A percentile compares a stretch with the other conserved stretches of the same genome.
phyloP scores from a whole-genome alignment of 441 rosid genomes.

The Theobroma grandiflorum region DNA sequence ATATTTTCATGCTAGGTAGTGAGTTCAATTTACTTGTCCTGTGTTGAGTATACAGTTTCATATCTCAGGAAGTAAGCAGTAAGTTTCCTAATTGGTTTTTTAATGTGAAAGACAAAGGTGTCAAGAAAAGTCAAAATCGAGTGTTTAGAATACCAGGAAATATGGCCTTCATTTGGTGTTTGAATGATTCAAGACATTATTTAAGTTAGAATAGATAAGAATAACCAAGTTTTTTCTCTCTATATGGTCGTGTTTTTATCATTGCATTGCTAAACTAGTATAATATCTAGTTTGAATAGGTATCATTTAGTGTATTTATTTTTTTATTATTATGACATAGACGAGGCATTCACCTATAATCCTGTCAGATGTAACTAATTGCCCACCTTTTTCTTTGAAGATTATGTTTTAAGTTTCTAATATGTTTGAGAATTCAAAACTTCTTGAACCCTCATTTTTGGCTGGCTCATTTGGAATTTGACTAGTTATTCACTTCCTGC shows the following conservation, averaged over 20 bases:
- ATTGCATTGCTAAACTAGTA: slow-evolving; percentile 7
- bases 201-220: background rate
- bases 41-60: background rate
- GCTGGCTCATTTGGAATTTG: slow-evolving; percentile 15
- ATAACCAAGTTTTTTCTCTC: background rate
- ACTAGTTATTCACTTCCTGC: slow-evolving; percentile 1
- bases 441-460: background rate
- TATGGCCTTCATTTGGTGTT: slow-evolving; percentile 6
- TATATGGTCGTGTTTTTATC: background rate
- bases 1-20: background rate
- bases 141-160: background rate
- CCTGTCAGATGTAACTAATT: background rate
- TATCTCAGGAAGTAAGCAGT: background rate
- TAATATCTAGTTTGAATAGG: background rate
- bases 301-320: background rate
- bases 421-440: background rate
- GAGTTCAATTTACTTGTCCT: background rate
- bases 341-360: background rate
- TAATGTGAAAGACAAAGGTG: background rate
- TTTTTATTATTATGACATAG: slow-evolving; percentile 1
- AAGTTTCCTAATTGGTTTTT: background rate
- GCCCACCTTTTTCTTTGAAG: background rate
- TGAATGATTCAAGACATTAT: slow-evolving; percentile 7
- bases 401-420: slow-evolving; percentile 16
- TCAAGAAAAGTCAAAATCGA: background rate